phyloP scores from a whole-genome alignment of 345 rosid genomes.

The Ceriops tagal region DNA sequence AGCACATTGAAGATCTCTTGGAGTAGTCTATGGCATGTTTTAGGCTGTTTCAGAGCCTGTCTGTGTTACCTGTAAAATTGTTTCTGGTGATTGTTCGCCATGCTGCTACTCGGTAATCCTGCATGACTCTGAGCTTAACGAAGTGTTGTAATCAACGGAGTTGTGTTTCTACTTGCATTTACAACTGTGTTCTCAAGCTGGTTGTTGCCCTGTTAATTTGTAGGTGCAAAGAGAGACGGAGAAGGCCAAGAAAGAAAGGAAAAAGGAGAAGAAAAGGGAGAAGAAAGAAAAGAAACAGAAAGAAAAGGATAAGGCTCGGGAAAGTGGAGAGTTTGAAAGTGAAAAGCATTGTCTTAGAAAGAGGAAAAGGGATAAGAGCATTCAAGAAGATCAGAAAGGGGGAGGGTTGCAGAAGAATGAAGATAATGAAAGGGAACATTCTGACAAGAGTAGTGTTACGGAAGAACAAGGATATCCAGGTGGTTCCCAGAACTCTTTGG shows the following conservation, averaged over 20 bases:
- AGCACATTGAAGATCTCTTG: no score
- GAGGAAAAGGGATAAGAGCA: conserved; percentile 32
- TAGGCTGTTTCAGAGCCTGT: no score
- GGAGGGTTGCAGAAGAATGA: conserved; percentile 28
- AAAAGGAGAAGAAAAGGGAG: conserved; percentile 30
- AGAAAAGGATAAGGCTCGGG: conserved; percentile 26
- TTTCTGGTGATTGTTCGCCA: no score
- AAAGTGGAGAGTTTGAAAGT: conserved; percentile 28
- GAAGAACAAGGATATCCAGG: conserved; percentile 33
- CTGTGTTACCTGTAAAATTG: no score
- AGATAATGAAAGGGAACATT: conserved; percentile 15
- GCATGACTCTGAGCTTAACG: no score
- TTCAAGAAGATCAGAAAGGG: conserved; percentile 29
- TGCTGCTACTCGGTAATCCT: no score
- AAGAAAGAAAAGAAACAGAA: conserved; percentile 29
- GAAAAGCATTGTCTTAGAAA: conserved; percentile 36
- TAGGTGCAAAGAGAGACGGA: conserved; percentile 37
- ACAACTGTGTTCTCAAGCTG: conserved; percentile 14
- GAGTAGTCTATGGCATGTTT: no score
- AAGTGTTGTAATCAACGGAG: no score
- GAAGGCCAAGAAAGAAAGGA: conserved; percentile 29
- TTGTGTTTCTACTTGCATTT: no score
- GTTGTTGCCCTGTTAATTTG: conserved; percentile 26
- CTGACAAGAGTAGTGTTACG: conserved; percentile 33
- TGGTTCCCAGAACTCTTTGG: conserved; percentile 34